Evolutionary conservation across 345 rosid species (phyloP), one percentile per base, ranked within the genome.

Genomic region (Excoecaria agallocha): DNA sequence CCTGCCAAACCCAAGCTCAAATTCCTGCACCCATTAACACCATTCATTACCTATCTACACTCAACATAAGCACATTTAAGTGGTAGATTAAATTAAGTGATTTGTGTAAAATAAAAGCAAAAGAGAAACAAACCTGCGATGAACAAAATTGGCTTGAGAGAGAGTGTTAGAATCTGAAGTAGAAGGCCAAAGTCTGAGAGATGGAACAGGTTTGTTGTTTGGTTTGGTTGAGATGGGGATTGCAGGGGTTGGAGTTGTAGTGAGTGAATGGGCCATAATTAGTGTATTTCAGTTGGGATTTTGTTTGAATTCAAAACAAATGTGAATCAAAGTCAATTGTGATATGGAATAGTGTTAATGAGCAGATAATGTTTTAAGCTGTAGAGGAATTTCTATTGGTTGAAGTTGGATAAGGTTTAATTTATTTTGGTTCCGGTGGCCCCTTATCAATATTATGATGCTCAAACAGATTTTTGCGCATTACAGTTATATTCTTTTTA

Each of bases 201-300:
- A 68, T 67, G 77, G 51, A 3, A 46, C 3, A 1, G 19, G 6
- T 45, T 58, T 19, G 10, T 55, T 66, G 69, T 37, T 68, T 10
- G 77, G 64, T 37, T 72, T 82, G 68, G 75, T 46, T 38, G 70
- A 30, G 11, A 52, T 11, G 52, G 76, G 76, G 10, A 71, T 46
- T 68, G 38, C 70, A 64, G 82, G 30, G 8, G 82, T 73, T 13
- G 84, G 81, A 60, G 84, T 65, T 76, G 35, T 45, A 75, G 75
- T 38, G 41, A 86, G 79, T 57, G 87, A 82, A 81, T 77, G 82
- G 62, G 88, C 82, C 91, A 88, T 81, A 58, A 55, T 20, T 4
- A 51, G 6, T 51, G 56, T 61, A 20, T 25, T 16, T n/a, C n/a
- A 2, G 2, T 16, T 73, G 62, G 38, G 62, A 48, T 30, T 30